Evolutionary conservation across 2,329 filamentous ascomycete genomes (phyloP), one percentile per base, ranked within the genome.

Genomic region (Alternaria brassicicola): DNA sequence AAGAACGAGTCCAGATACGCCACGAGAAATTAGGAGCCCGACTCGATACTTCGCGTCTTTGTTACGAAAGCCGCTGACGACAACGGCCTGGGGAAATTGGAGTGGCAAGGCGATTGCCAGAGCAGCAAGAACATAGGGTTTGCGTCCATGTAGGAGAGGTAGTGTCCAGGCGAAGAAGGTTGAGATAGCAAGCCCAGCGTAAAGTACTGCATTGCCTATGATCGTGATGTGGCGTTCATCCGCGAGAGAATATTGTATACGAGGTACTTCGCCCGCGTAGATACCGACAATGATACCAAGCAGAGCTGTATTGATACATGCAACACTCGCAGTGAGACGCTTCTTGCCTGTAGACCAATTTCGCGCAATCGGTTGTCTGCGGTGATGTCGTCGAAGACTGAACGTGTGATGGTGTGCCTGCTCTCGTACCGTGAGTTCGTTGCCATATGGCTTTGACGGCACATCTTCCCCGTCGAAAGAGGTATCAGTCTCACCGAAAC

Each of bases 241-340:
- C 23, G 86, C 87, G 62, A 93, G 85, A 67, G 87, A 88, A 73
- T 92, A 92, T 71, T 93, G 90, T 25, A 93, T 91, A 3, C 87
- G 86, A n/a, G 90, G 89, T 1, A 92, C 89, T 65, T 92, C 84
- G 3, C 90, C 91, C 53, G 89, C 81, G 72, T 93, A 94, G 21
- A 93, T 89, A 1, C 91, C 90, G 56, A 91, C 80, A 21, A 92
- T 80, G 25, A 90, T 79, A 0, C 90, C 90, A 43, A 93, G 82
- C 52, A 92, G 79, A 13, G 88, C 86, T 6, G 90, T 92, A 66
- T 90, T 92, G 64, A 89, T 79, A 70, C 91, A 93, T 9, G 89
- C 87, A 57, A 92, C 85, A 3, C 82, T 76, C 3, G 91, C 90
- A 23, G 87, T 84, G 59, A 90, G 85, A 58, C 89, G 80, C 75